Evolutionary conservation across 352 stramenopile species (phyloP), one percentile per base, ranked within the genome.

Genomic region (Globisporangium emineosum): DNA sequence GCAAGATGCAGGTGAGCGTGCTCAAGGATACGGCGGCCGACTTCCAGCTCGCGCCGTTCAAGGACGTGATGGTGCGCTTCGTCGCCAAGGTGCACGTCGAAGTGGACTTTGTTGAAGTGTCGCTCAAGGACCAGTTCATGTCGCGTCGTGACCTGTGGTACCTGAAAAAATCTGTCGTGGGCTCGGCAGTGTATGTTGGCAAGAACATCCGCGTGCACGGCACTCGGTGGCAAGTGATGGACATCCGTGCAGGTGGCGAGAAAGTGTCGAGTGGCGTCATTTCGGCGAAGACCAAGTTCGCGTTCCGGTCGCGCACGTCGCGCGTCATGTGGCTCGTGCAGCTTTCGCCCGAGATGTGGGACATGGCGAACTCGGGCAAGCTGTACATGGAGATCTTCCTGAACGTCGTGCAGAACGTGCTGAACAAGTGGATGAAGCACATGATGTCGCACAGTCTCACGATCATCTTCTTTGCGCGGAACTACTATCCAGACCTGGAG

Each of bases 281-380:
- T 53, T 97, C 92, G 5, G 78, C 93, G 8, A 85, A 89, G 13
- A 99, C 98, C 30, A 99, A 98, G 69, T 97, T 99, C 62, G 98
- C 96, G 1, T 99, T 96, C 59, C 89, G 83, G 19, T 94, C 94
- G 67, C 90, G 95, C 25, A 98, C 93, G 29, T 97, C 97, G 50
- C 83, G 97, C 12, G 94, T 99, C 58, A 97, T 99, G 76, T 99
- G 97, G 97, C 81, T 99, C 30, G 93, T 99, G 42, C 96, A 99
- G 73, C 89, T 99, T 66, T 96, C 84, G 32, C 84, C 89, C 1
- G 94, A 98, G 72, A 97, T 98, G 88, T 98, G 91, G 88, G 93
- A 98, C 56, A 94, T 96, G 69, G 86, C 88, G 63, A 91, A 96
- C 71, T 91, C 88, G 43, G 88, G 86, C 27, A 77, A 89, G 59